Conservation (phyloP, 371 early-diverging fungal genomes). For the Mortierella sp. region DNA sequence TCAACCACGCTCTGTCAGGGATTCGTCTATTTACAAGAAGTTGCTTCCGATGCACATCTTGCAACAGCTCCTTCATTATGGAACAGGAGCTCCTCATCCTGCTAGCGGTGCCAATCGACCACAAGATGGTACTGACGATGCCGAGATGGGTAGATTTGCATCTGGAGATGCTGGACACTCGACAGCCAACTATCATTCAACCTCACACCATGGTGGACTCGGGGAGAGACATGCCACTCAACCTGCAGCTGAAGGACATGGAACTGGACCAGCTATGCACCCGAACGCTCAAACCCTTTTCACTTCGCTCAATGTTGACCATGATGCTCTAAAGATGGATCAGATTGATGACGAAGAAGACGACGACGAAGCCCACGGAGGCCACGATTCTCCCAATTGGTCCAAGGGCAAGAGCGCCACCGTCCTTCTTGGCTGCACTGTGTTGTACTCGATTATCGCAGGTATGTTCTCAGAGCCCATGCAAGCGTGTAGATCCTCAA, state of each 20-base stretch:
- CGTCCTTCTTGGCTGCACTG: slow-evolving; percentile 85
- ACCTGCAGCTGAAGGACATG: slow-evolving; percentile 12
- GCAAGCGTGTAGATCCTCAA: background rate
- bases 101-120: slow-evolving; percentile 8
- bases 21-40: slow-evolving; percentile 56
- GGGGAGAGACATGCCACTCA: slow-evolving; percentile 28
- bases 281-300: slow-evolving; percentile 43
- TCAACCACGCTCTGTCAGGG: slow-evolving; percentile 53
- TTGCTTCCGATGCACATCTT: slow-evolving; percentile 47
- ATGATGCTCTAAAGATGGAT: slow-evolving; percentile 29
- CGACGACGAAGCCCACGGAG: slow-evolving; percentile 74
- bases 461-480: slow-evolving; percentile 28
- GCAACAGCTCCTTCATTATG: slow-evolving; percentile 52
- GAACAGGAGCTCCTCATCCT: slow-evolving; percentile 19
- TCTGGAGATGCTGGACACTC: slow-evolving; percentile 24
- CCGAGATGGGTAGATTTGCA: slow-evolving; percentile 33
- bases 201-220: slow-evolving; percentile 30
- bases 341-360: slow-evolving; percentile 63
- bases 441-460: slow-evolving; percentile 89
- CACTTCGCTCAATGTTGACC: slow-evolving; percentile 38
- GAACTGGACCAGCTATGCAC: slow-evolving; percentile 7
- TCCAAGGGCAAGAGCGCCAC: slow-evolving; percentile 81
- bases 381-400: slow-evolving; percentile 97
- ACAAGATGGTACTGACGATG: background rate
- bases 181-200: slow-evolving; percentile 44